A percentile compares a stretch with the other conserved stretches of the same genome.
phyloP scores from a whole-genome alignment of 129 eudicot species.

The Rutidosis leptorrhynchoides region DNA sequence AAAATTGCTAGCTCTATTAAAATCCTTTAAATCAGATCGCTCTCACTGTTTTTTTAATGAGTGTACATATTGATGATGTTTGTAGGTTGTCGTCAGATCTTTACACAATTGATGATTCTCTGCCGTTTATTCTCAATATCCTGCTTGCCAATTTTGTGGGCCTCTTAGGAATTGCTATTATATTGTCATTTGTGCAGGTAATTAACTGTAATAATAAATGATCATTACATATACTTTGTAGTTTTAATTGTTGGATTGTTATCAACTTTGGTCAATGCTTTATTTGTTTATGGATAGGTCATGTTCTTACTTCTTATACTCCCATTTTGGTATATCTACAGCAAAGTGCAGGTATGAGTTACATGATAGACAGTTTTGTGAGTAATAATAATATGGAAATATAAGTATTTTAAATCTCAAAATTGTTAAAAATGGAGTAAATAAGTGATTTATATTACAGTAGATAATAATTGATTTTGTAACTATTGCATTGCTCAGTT shows the following conservation, averaged over 20 bases:
- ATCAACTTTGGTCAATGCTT: neutral
- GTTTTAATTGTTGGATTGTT: neutral
- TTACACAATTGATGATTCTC: constrained; percentile 87
- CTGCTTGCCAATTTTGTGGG: constrained; percentile 94
- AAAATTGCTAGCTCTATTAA: constrained; percentile 4
- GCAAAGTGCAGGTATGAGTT: constrained; percentile 70
- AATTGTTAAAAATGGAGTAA: neutral
- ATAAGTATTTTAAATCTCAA: too few species aligned
- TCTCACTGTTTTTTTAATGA: neutral
- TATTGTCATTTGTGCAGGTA: constrained; percentile 84
- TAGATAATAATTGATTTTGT: neutral
- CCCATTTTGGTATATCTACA: constrained; percentile 86
- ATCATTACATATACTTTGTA: constrained; percentile 1
- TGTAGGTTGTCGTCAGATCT: constrained; percentile 90
- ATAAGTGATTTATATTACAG: too few species aligned
- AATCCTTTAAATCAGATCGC: neutral
- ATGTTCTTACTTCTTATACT: constrained; percentile 68
- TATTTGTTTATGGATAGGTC: constrained; percentile 51
- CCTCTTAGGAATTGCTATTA: constrained; percentile 77
- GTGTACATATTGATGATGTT: constrained; percentile 22
- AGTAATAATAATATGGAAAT: neutral
- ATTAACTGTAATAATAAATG: constrained; percentile 1
- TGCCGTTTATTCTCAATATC: constrained; percentile 94
- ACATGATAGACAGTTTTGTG: neutral
- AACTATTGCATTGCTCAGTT: constrained; percentile 47